Evolutionary conservation across 495 filamentous ascomycete species (phyloP), one percentile per base, ranked within the genome.

Genomic region (Astrothelium macrocarpum): DNA sequence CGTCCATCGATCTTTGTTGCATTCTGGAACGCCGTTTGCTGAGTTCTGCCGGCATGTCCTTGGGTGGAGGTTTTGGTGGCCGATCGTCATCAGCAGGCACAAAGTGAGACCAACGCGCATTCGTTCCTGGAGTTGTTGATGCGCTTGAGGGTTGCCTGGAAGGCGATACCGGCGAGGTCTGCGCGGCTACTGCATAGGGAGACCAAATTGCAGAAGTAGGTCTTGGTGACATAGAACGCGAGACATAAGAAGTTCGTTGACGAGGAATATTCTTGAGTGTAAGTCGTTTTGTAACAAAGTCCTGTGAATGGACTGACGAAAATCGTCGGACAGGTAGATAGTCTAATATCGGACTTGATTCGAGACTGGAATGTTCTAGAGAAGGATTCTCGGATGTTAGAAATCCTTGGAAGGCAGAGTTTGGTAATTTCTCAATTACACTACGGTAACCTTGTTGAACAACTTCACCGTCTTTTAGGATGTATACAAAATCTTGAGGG

Each of bases 401-500:
- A 62, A 76, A 74, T 26, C 60, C 62, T 32, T 71, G 64, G 62
- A 75, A 76, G 28, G 67, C 63, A 5, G 71, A 69, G 49, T 67
- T 62, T 14, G 32, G 59, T n/a, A 68, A 64, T 11, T 65, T 73
- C 63, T 83, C 78, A 16, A 87, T 66, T 1, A 72, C 71, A 59
- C 71, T 68, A 65, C 75, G 78, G 66, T 77, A 84, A 61, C 93
- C 94, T 65, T 87, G 76, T 67, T 95, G 83, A 1, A 87, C 81
- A 3, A 96, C 78, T 1, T 66, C 68, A 0, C 90, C 90, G 12
- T 85, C 71, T 49, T 95, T 87, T 58, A 98, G 73, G 0, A 96
- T 81, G 65, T 94, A 97, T 1, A 92, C 81, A 69, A 85, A 93
- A 62, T 97, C 91, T 20, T 84, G 67, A 0, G 84, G 79, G 28